These are phyloP conservation scores for Phialocephala sp. DNA, from an alignment of 2,329 filamentous ascomycete genomes.

Conservation along the genomic window DNA sequence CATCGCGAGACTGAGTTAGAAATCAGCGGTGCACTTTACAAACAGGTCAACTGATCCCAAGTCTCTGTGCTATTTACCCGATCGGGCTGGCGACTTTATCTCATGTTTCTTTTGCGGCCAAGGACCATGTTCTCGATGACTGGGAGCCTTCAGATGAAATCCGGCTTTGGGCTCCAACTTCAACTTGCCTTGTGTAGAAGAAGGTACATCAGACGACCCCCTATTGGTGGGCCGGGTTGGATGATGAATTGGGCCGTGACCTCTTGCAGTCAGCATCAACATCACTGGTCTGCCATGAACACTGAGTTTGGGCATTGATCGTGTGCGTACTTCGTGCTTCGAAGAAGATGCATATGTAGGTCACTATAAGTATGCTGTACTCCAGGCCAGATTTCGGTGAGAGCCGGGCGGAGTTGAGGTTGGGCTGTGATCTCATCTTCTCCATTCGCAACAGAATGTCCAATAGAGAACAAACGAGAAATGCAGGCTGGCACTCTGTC, in stretches of 20 bases:
- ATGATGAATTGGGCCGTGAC: slow-evolving; percentile 9
- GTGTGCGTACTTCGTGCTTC: background rate
- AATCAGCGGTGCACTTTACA: background rate
- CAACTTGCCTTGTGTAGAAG: background rate
- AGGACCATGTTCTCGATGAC: background rate
- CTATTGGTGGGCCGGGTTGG: background rate
- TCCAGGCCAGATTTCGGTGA: background rate
- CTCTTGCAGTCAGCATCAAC: slow-evolving; percentile 1
- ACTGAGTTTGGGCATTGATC: slow-evolving; percentile 2
- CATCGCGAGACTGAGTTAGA: background rate
- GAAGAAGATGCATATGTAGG: background rate
- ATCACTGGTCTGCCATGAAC: background rate
- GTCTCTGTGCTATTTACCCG: background rate
- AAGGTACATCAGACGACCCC: slow-evolving; percentile 7
- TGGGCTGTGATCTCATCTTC: background rate
- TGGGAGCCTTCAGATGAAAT: slow-evolving; percentile 2
- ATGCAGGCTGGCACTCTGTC: background rate
- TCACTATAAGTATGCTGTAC: background rate
- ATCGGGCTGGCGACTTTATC: slow-evolving; percentile 8
- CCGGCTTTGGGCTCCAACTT: slow-evolving; percentile 10
- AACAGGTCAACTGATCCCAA: slow-evolving; percentile 1
- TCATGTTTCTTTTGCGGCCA: slow-evolving; percentile 9
- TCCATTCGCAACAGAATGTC: background rate
- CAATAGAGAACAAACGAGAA: background rate
- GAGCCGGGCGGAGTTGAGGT: background rate